Base-by-base conservation (phyloP, 768 basidiomycete genomes). In the Floccularia luteovirens region DNA sequence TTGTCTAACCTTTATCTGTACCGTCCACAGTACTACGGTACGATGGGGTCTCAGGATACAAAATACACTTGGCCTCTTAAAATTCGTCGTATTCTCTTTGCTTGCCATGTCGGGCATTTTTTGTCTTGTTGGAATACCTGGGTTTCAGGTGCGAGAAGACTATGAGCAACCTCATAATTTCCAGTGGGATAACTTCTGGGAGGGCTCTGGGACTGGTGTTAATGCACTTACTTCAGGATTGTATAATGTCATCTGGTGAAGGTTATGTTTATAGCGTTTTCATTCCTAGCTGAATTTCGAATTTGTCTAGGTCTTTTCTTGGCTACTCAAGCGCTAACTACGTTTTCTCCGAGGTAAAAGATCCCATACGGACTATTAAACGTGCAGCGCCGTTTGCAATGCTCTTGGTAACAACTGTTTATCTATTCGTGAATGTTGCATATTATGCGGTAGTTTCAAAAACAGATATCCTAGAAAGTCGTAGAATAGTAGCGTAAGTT, bases 271-370 rank as follows among this genome's bases (percentile, higher is more conserved):
- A 39, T 4, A 48, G n/a, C n/a, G n/a, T n/a, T 30, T 14, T 17
- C 8, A 12, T 7, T 8, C 6, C n/a, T 34, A 8, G 10, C 10
- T 30, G 27, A 8, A 30, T 14, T 30, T 30, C 8, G 10, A 30
- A n/a, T n/a, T n/a, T n/a, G n/a, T n/a, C n/a, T 31, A 84, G 82
- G 82, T 78, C 79, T 0, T 82, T 77, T 50, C 67, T 72, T 34
- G 85, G 85, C 0, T 88, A 85, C 52, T 72, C 76, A 2, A 83
- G 80, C 42, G 82, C 81, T 5, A 85, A 87, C 50, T 85, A 82
- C 46, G 79, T 76, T 0, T 62, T 87, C 3, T 82, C 80, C 3
- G 83, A 88, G 50, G 66, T 84, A 4, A 69, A 68, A 17, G 70
- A 87, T 45, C 86, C 84, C 1, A 70, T 86, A 3, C 66, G 70